Evolutionary conservation across 805 yeast species (phyloP), one percentile per base, ranked within the genome.

Genomic region (Candida maris): DNA sequence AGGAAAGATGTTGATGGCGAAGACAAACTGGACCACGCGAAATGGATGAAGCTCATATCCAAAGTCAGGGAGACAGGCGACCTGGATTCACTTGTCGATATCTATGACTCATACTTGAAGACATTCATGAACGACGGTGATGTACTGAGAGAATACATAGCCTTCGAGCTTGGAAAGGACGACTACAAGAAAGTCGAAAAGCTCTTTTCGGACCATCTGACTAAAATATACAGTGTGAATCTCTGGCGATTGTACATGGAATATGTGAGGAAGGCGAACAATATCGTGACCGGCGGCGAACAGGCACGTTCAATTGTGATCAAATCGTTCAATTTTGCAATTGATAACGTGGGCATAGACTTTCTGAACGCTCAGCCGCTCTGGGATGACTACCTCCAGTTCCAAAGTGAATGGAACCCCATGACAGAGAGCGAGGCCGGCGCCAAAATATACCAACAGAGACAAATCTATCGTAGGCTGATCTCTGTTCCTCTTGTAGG

Each of bases 321-420:
- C 13, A 82, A 79, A 54, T 95, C 96, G 1, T 91, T 80, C 56
- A 94, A 88, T 42, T 76, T 84, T 55, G 95, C 94, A 1, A 65
- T 85, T 14, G 77, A 72, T 19, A 75, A 79, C 41, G 85, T 89
- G 34, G 96, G 96, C 0, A 61, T 77, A 21, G 97, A 93, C 56
- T 73, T 82, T 4, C 28, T 58, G 10, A 68, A 73, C 23, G 74
- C 89, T 14, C 81, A 83, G 21, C 67, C 67, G 2, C 62, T 93
- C 27, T 91, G 96, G 96, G 68, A 71, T 32, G 93, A 85, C 48
- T 93, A 86, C 55, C 56, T 93, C n/a, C 79, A 73, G 7, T 88
- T 87, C 51, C 70, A 88, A 43, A 80, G 78, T 45, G 66, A 74
- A 22, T 85, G 93, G 91, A 78, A 77, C 32, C 89, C 95, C 3